Evolutionary conservation across 164 flowering plant genomes (phyloP).

Genomic region (Macadamia tetraphylla): DNA sequence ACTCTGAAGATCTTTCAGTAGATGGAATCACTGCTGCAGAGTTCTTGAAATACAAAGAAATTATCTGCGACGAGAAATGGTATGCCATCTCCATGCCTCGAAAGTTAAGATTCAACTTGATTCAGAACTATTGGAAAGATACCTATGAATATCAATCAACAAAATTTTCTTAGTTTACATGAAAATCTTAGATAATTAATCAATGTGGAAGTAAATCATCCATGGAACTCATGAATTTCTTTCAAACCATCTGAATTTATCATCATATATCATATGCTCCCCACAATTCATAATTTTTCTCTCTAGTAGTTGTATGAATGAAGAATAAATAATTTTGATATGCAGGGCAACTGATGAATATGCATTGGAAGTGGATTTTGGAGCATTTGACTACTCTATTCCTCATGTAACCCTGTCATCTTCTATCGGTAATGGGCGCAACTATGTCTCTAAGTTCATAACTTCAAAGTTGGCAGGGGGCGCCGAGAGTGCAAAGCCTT

Average conservation of each 20-base stretch:
- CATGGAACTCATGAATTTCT: too few species aligned
- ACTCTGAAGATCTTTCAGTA: constrained; percentile 54
- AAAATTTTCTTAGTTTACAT: too few species aligned
- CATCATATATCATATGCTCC: too few species aligned
- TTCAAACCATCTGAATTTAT: too few species aligned
- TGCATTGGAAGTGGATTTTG: constrained; percentile 87
- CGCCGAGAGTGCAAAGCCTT: constrained; percentile 34
- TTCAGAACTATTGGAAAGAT: too few species aligned
- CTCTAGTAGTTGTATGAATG: not conserved
- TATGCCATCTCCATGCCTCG: constrained; percentile 11
- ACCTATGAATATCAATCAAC: too few species aligned
- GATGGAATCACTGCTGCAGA: constrained; percentile 56
- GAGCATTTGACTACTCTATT: constrained; percentile 51
- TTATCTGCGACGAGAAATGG: constrained; percentile 68
- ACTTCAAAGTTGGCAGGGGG: constrained; percentile 40
- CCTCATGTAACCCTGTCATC: constrained; percentile 61
- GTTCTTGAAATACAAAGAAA: constrained; percentile 79
- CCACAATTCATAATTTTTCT: too few species aligned
- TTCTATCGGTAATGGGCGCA: constrained; percentile 77
- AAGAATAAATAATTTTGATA: not conserved
- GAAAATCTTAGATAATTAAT: too few species aligned
- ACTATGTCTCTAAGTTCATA: constrained; percentile 51
- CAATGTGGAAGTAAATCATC: too few species aligned
- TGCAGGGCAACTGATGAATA: constrained; percentile 91
- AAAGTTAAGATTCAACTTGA: too few species aligned